These are phyloP conservation scores for Bretziella fagacearum DNA, from an alignment of 2,329 filamentous ascomycete genomes.

Conservation along the genomic window DNA sequence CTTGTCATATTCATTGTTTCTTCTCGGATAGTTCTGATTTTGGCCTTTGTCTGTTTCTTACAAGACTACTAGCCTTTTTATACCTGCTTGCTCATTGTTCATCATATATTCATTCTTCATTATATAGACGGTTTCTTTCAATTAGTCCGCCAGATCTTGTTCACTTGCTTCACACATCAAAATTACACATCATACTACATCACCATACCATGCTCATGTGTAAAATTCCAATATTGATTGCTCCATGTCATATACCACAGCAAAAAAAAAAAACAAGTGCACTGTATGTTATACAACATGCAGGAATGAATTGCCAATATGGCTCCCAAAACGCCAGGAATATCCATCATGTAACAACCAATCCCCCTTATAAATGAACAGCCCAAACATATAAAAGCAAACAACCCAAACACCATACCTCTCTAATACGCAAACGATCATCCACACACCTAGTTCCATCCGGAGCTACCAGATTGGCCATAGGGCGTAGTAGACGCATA, in stretches of 20 bases:
- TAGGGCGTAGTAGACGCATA: conserved; percentile 29
- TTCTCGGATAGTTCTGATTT: not conserved
- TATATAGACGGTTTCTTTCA: not conserved
- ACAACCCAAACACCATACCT: not conserved
- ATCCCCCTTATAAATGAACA: conserved; percentile 4
- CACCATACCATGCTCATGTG: not conserved
- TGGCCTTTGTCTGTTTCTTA: not conserved
- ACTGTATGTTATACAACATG: not conserved
- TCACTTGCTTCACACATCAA: not conserved
- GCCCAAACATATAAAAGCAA: not conserved
- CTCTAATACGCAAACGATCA: not conserved
- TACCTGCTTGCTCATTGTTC: not conserved
- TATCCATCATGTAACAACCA: conserved; percentile 5
- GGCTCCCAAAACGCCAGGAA: conserved; percentile 7
- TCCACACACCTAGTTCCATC: conserved; percentile 14
- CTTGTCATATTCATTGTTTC: not conserved
- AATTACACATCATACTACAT: not conserved
- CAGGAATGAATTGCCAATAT: not conserved
- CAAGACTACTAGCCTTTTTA: not conserved
- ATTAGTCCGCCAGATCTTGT: not conserved
- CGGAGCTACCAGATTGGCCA: conserved; percentile 21
- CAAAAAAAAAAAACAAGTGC: not conserved
- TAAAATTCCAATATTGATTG: not conserved
- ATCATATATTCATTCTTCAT: not conserved
- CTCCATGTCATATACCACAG: not conserved